These are phyloP conservation scores for Austropuccinia psidii DNA, from an alignment of 1,284 basidiomycete species.

Conservation along the genomic window DNA sequence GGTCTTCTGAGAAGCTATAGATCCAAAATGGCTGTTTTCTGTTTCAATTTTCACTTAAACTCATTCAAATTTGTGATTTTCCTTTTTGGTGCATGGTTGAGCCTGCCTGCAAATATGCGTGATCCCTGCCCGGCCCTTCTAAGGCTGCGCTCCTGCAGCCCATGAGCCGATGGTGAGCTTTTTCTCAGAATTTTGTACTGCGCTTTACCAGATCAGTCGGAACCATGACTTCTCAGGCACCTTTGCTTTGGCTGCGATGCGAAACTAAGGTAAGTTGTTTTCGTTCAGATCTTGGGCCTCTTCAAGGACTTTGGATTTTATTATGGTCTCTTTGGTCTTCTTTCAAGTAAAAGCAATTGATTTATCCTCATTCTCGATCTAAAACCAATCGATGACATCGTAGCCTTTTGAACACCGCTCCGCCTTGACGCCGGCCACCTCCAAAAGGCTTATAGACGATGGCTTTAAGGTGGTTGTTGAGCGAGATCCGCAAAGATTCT, in stretches of 20 bases:
- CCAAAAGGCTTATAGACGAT: conserved; percentile 78
- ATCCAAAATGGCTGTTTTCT: too few relatives aligned
- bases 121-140: too few relatives aligned
- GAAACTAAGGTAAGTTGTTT: conserved; percentile 67
- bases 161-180: too few relatives aligned
- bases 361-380: conserved; percentile 40
- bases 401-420: conserved; percentile 72
- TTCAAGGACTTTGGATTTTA: neutral
- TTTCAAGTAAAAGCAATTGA: neutral
- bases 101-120: too few relatives aligned
- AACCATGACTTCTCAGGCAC: too few relatives aligned
- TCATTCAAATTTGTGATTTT: too few relatives aligned
- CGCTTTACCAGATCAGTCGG: too few relatives aligned
- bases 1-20: too few relatives aligned
- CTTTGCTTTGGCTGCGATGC: conserved; percentile 58
- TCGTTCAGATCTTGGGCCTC: neutral
- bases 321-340: neutral
- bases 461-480: conserved; percentile 91
- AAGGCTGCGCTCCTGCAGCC: too few relatives aligned
- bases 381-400: conserved; percentile 46
- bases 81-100: too few relatives aligned
- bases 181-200: too few relatives aligned
- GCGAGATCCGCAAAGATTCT: conserved; percentile 88
- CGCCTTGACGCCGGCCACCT: conserved; percentile 85
- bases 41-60: too few relatives aligned